Conservation (phyloP, 2,329 filamentous ascomycete species). For the Colletotrichum sp. region DNA sequence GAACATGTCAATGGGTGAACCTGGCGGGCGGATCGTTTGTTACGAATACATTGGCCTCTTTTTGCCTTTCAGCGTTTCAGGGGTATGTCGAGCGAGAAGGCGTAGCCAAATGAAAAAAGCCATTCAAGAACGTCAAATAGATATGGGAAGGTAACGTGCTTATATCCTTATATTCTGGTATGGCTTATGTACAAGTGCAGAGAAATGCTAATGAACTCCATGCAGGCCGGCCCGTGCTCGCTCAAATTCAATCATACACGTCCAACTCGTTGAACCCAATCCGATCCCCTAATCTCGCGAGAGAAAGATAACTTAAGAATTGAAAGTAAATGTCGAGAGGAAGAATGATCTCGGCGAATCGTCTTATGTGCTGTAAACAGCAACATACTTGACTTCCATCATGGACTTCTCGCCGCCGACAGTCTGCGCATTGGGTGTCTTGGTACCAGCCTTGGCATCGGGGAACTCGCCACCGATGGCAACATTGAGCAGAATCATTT, state of each 20-base stretch:
- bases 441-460: slow-evolving; percentile 33
- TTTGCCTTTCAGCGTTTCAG: too few relatives aligned
- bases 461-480: slow-evolving; percentile 44
- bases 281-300: neutral
- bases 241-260: neutral
- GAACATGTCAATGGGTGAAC: too few relatives aligned
- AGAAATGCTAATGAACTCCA: neutral
- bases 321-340: neutral
- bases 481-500: slow-evolving; percentile 44
- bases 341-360: neutral
- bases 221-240: neutral
- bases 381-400: slow-evolving; percentile 46
- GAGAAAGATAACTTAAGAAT: neutral
- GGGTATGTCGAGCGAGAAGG: neutral
- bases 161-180: neutral
- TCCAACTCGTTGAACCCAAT: neutral
- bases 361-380: slow-evolving; percentile 30
- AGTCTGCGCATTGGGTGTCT: slow-evolving; percentile 37
- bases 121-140: neutral
- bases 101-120: neutral
- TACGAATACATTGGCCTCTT: neutral
- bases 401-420: slow-evolving; percentile 32
- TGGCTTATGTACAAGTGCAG: neutral
- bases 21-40: too few relatives aligned
- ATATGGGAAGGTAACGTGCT: neutral